Evolutionary conservation across 495 filamentous ascomycete species (phyloP).

Genomic region (Podospora bellae-mahoneyi): DNA sequence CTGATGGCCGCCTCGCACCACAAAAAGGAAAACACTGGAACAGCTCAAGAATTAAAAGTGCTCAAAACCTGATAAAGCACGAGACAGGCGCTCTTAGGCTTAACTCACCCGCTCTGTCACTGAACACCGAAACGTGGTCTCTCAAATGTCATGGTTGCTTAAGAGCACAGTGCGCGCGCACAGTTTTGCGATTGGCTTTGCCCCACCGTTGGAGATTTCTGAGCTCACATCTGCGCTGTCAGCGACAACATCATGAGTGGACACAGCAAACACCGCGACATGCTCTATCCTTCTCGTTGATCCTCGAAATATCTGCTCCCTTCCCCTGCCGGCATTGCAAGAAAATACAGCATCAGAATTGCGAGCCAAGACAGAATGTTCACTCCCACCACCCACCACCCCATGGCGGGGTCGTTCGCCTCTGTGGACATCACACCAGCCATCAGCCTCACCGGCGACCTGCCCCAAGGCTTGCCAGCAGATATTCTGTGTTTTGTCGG

Average conservation of each 20-base stretch:
- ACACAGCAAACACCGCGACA: background rate
- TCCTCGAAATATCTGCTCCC: too few species aligned
- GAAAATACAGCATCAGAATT: background rate
- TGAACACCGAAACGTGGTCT: too few species aligned
- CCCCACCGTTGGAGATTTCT: background rate
- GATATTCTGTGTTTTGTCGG: slow-evolving; percentile 52
- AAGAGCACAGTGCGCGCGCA: background rate
- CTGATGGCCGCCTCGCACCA: too few species aligned
- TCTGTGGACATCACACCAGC: slow-evolving; percentile 52
- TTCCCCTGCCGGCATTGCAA: too few species aligned
- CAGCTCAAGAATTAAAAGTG: too few species aligned
- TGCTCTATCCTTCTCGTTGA: background rate
- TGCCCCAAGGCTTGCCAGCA: slow-evolving; percentile 46
- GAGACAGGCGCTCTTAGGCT: too few species aligned
- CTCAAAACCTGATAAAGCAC: too few species aligned
- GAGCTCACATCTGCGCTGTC: background rate
- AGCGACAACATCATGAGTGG: too few species aligned
- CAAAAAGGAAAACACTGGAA: too few species aligned
- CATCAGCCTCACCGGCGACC: slow-evolving; percentile 43
- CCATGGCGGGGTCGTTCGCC: slow-evolving; percentile 37
- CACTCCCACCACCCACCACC: slow-evolving; percentile 16
- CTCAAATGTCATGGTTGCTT: background rate
- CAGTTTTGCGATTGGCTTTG: background rate
- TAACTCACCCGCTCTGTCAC: too few species aligned
- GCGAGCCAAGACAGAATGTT: slow-evolving; percentile 22